phyloP scores from a whole-genome alignment of 768 basidiomycete genomes.

The Tulasnella sp. region DNA sequence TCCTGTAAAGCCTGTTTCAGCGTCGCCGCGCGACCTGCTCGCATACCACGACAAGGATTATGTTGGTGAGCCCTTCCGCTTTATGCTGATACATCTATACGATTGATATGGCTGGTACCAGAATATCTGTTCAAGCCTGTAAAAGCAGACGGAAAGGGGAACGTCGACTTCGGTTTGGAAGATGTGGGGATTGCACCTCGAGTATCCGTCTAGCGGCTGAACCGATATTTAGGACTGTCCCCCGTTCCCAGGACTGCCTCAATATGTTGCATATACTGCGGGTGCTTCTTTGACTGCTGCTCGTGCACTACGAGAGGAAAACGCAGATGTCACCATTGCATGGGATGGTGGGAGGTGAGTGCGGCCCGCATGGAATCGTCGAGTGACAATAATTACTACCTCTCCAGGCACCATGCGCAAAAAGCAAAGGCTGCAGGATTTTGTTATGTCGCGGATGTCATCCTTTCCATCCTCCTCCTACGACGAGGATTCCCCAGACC shows the following conservation, averaged over 20 bases:
- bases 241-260: constrained; percentile 50
- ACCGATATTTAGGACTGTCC: constrained; percentile 62
- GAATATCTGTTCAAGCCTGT: neutral
- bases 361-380: constrained; percentile 2
- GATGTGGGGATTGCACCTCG: constrained; percentile 34
- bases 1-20: constrained; percentile 23
- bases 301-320: constrained; percentile 38
- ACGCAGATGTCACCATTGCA: constrained; percentile 53
- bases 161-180: constrained; percentile 44
- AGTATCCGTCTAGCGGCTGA: constrained; percentile 38
- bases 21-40: constrained; percentile 23
- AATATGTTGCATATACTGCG: constrained; percentile 59
- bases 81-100: neutral
- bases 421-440: constrained; percentile 73
- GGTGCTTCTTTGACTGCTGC: constrained; percentile 71
- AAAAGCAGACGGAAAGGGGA: constrained; percentile 7
- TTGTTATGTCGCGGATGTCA: constrained; percentile 87
- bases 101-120: neutral
- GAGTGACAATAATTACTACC: neutral
- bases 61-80: constrained; percentile 21
- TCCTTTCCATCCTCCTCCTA: constrained; percentile 66
- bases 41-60: constrained; percentile 30
- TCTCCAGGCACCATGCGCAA: constrained; percentile 64
- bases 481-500: constrained; percentile 30
- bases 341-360: constrained; percentile 82